Evolutionary conservation across 2,329 filamentous ascomycete genomes (phyloP).

Genomic region (Tolypocladium paradoxum): DNA sequence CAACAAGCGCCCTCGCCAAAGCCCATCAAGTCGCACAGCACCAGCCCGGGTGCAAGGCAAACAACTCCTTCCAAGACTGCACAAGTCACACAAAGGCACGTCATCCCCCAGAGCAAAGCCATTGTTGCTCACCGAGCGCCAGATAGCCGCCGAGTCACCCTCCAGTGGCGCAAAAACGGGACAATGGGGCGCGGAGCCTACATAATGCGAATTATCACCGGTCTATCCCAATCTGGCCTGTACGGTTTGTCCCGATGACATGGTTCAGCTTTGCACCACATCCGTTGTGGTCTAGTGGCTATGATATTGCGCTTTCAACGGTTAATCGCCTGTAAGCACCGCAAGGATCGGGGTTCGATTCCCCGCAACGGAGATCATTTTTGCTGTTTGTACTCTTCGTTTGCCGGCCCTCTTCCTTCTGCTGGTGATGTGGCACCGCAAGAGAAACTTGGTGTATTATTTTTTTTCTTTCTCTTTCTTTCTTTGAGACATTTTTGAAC

Average conservation of each 20-base stretch:
- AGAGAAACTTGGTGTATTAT: too few relatives aligned
- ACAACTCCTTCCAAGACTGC: background rate
- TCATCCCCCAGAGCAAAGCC: background rate
- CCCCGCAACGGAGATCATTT: slow-evolving; percentile 10
- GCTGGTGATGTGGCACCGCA: too few relatives aligned
- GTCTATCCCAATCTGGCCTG: background rate
- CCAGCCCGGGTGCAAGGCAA: background rate
- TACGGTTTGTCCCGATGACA: slow-evolving; percentile 2
- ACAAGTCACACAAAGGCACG: background rate
- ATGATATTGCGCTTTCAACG: slow-evolving; percentile 13
- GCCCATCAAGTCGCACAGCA: background rate
- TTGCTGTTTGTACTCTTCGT: too few relatives aligned
- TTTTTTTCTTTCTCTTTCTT: too few relatives aligned
- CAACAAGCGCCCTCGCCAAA: background rate
- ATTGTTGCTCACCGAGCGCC: background rate
- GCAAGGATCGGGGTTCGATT: slow-evolving; percentile 13
- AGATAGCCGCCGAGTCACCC: background rate
- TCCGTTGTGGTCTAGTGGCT: slow-evolving; percentile 13
- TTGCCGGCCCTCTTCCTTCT: too few relatives aligned
- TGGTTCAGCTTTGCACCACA: background rate
- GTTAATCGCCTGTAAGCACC: slow-evolving; percentile 2
- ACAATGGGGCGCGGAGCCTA: background rate
- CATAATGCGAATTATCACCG: background rate
- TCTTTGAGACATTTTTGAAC: too few relatives aligned
- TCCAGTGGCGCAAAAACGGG: too few relatives aligned